Conservation (phyloP, 2,329 filamentous ascomycete genomes). For the Hortaea werneckii region DNA sequence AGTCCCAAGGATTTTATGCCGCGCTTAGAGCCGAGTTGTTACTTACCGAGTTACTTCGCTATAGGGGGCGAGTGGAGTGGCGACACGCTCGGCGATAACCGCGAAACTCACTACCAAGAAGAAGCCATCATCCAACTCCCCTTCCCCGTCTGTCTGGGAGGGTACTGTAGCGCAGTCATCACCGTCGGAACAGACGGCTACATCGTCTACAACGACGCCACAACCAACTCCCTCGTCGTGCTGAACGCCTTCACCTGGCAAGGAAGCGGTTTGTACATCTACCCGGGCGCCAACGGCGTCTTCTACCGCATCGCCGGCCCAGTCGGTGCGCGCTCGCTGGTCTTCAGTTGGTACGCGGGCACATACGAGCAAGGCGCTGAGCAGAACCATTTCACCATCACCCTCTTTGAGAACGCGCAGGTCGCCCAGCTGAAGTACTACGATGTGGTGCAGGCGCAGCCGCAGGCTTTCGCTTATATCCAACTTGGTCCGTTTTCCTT, state of each 20-base stretch:
- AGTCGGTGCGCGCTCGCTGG: not conserved
- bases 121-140: not conserved
- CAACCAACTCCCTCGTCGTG: not conserved
- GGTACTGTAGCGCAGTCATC: not conserved
- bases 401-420: not conserved
- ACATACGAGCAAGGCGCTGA: not conserved
- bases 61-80: not conserved
- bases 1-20: too few species aligned
- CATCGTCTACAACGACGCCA: not conserved
- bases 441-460: not conserved
- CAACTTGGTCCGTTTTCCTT: not conserved
- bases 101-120: not conserved
- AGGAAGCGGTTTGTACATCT: not conserved
- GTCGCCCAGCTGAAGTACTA: not conserved
- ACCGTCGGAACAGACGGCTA: not conserved
- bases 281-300: not conserved
- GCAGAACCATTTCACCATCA: not conserved
- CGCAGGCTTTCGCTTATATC: not conserved
- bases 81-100: not conserved
- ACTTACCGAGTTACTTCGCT: too few species aligned
- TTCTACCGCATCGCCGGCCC: not conserved
- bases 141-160: not conserved
- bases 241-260: not conserved
- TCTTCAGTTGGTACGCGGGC: not conserved
- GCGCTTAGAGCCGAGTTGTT: too few species aligned